These are phyloP conservation scores for Xylariaceae sp. DNA, from an alignment of 2,329 filamentous ascomycete genomes.

Conservation along the genomic window DNA sequence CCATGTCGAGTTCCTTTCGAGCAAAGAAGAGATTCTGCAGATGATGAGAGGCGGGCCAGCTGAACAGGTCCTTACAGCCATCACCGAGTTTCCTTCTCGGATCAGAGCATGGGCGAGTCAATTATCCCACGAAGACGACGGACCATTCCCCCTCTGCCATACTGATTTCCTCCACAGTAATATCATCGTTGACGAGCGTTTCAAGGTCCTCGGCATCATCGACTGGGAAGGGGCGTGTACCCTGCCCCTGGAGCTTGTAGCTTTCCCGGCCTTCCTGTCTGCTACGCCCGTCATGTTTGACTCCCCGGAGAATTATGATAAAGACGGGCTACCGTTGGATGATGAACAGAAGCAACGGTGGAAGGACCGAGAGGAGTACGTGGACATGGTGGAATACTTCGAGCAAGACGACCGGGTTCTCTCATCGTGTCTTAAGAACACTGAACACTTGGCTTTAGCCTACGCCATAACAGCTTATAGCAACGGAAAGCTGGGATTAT, in stretches of 20 bases:
- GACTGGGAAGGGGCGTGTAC: constrained; percentile 25
- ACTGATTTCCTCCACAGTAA: constrained; percentile 25
- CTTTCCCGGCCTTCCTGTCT: constrained; percentile 13
- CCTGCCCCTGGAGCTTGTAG: constrained; percentile 16
- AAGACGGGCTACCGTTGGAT: constrained; percentile 3
- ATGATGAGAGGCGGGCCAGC: constrained; percentile 10
- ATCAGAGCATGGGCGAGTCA: constrained; percentile 4
- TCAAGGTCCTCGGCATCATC: constrained; percentile 20
- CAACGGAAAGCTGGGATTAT: constrained; percentile 6
- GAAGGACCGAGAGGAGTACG: constrained; percentile 4
- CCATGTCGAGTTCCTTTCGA: constrained; percentile 10
- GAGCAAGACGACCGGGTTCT: constrained; percentile 4
- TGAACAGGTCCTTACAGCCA: constrained; percentile 6
- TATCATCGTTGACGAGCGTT: constrained; percentile 22
- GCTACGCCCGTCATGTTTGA: constrained; percentile 9
- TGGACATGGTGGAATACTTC: constrained; percentile 3
- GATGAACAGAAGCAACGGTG: constrained; percentile 4
- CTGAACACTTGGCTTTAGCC: constrained; percentile 2
- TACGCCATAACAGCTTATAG: constrained; percentile 4
- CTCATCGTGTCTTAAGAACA: constrained; percentile 2
- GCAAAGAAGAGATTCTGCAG: constrained; percentile 8
- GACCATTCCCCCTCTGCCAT: constrained; percentile 26
- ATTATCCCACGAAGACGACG: constrained; percentile 7
- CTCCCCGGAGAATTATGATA: constrained; percentile 5
- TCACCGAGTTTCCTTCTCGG: constrained; percentile 7